A percentile compares a stretch with the other conserved stretches of the same genome.
Conservation (phyloP, 495 filamentous ascomycete species). For the Symbiotaphrina buchneri region DNA sequence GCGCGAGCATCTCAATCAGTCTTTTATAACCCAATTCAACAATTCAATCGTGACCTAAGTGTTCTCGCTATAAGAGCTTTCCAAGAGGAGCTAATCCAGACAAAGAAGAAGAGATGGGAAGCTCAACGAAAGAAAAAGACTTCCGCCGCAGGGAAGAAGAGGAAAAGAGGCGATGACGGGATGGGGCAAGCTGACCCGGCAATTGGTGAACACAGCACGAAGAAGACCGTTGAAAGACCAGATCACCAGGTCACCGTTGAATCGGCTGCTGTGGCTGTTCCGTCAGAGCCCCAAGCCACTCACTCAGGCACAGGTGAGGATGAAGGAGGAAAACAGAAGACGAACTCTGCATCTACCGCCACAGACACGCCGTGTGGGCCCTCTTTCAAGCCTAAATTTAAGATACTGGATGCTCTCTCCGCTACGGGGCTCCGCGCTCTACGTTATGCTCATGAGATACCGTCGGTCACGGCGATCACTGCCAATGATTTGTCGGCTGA, state of each 20-base stretch:
- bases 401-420: slow-evolving; percentile 83
- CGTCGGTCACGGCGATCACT: slow-evolving; percentile 56
- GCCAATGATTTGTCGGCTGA: slow-evolving; percentile 69
- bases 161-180: slow-evolving; percentile 25
- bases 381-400: slow-evolving; percentile 22
- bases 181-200: slow-evolving; percentile 11
- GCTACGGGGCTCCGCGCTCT: slow-evolving; percentile 84
- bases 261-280: not conserved
- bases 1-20: slow-evolving; percentile 44
- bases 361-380: slow-evolving; percentile 4
- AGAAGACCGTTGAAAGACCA: slow-evolving; percentile 3
- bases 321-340: slow-evolving; percentile 3
- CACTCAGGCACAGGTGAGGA: not conserved
- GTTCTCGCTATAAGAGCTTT: slow-evolving; percentile 75
- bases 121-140: too few species aligned
- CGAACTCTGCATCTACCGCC: slow-evolving; percentile 7
- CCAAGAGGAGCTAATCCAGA: slow-evolving; percentile 38
- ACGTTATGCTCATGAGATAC: slow-evolving; percentile 79
- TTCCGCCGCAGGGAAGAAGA: slow-evolving; percentile 10
- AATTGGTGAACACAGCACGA: not conserved
- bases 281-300: not conserved
- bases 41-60: slow-evolving; percentile 92
- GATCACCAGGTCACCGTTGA: not conserved
- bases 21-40: slow-evolving; percentile 97
- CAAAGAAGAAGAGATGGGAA: slow-evolving; percentile 12